These are phyloP conservation scores for Lipomyces yamadae DNA, from an alignment of 805 yeast species.

Conservation along the genomic window DNA sequence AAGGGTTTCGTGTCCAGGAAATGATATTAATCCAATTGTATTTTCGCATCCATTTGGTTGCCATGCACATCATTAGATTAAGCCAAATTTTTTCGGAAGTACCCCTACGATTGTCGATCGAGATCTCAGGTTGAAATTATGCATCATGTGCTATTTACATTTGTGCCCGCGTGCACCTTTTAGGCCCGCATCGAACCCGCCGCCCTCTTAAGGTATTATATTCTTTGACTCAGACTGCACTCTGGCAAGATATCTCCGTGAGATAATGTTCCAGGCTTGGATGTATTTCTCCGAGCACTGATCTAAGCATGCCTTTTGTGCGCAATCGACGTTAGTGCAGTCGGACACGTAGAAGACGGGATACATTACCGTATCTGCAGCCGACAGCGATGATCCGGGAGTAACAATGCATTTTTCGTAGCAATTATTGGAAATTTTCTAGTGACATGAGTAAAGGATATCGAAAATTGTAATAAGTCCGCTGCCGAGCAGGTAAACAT, in stretches of 20 bases:
- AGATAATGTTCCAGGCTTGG: slow-evolving; percentile 87
- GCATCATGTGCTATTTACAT: neutral
- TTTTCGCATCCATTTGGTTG: neutral
- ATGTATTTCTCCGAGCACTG: slow-evolving; percentile 85
- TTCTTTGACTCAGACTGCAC: slow-evolving; percentile 53
- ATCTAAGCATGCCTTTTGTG: slow-evolving; percentile 58
- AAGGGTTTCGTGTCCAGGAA: neutral
- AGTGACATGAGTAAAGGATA: slow-evolving; percentile 1
- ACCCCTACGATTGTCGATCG: neutral
- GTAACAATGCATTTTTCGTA: slow-evolving; percentile 73
- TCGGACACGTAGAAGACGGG: neutral
- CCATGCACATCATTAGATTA: neutral
- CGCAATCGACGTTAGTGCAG: slow-evolving; percentile 22
- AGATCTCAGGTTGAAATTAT: neutral
- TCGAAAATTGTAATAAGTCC: neutral
- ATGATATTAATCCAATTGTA: neutral
- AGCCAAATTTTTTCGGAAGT: neutral
- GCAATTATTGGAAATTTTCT: slow-evolving; percentile 82
- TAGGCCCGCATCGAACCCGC: no score
- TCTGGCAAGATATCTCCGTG: slow-evolving; percentile 75
- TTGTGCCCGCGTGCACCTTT: neutral
- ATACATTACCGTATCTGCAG: slow-evolving; percentile 54
- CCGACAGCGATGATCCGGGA: slow-evolving; percentile 59
- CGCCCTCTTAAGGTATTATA: neutral
- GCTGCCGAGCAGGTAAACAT: neutral